phyloP scores from a whole-genome alignment of 148 eudicot species.

The Drosera capensis region DNA sequence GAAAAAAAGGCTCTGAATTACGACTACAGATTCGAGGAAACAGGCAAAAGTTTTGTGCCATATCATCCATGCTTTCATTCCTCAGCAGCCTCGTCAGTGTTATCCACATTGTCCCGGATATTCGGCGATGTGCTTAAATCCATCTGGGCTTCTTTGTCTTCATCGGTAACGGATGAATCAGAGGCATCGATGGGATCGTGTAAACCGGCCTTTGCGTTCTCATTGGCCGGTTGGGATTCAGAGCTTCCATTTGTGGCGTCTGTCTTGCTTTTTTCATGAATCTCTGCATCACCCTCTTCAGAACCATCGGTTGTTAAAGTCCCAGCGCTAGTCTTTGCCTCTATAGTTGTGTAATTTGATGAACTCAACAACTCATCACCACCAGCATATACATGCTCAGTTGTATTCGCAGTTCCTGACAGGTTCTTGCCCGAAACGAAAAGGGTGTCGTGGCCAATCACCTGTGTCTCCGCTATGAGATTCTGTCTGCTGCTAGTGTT shows the following conservation, averaged over 20 bases:
- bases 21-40: background rate
- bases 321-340: constrained; percentile 5
- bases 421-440: constrained; percentile 9
- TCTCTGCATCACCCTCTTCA: constrained; percentile 9
- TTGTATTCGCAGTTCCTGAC: constrained; percentile 10
- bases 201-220: constrained; percentile 16
- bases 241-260: constrained; percentile 22
- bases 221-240: constrained; percentile 11
- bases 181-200: constrained; percentile 37
- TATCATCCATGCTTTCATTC: constrained; percentile 18
- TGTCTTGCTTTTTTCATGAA: constrained; percentile 15
- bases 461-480: constrained; percentile 7
- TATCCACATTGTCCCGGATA: constrained; percentile 44
- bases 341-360: constrained; percentile 6
- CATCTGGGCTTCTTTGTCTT: constrained; percentile 30
- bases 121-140: constrained; percentile 47
- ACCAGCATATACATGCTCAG: constrained; percentile 14
- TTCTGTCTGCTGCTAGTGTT: constrained; percentile 15
- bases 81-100: constrained; percentile 30
- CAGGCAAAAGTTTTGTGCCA: background rate
- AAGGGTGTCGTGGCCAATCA: constrained; percentile 5
- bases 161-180: constrained; percentile 24
- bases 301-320: constrained; percentile 4
- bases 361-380: constrained; percentile 16
- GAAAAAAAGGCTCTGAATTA: no score